Evolutionary conservation across 140 eudicot genomes (phyloP), one percentile per base, ranked within the genome.

Genomic region (Anethum foeniculum): DNA sequence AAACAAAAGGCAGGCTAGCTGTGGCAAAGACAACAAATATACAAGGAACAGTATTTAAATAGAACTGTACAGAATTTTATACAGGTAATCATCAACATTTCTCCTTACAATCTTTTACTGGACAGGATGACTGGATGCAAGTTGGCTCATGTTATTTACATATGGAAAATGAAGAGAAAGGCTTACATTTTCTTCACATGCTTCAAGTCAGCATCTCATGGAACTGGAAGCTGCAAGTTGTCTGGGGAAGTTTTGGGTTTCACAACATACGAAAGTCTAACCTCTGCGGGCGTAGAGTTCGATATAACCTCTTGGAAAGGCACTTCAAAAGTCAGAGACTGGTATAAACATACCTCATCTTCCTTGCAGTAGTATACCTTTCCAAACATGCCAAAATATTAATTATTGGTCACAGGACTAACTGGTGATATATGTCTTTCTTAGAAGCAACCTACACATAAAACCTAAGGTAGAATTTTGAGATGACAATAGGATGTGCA

Each of bases 301-400:
- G 91, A 78, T 44, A 69, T 80, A 14, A 81, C 89, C 82, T 90
- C 99, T 86, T 86, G 76, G 34, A 95, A 95, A 27, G 91, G 90
- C 18, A 95, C 87, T 82, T 95, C 95, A 68, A 95, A 95, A 49
- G 87, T 88, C 83, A 92, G 80, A 46, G 97, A 89, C 67, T 90
- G 92, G 62, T 92, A 95, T 67, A 95, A 88, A 80, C 99, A 95
- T 15, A 95, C 97, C 76, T 95, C 99, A 19, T 95, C 97, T 83
- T 95, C 99, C 84, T 95, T 95, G 48, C 99, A 95, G 84, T 95
- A 95, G 82, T 95, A 95, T 28, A 95, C 92, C 99, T 92, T n/a
- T 95, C 76, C 69, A 69, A 84, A 38, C 46, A 80, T 25, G 79
- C 16, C 41, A 62, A 75, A 79, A n/a, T 32, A 21, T 48, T 6